These are phyloP conservation scores for Talaromyces stipitatus DNA, from an alignment of 495 filamentous ascomycete genomes.

Conservation along the genomic window DNA sequence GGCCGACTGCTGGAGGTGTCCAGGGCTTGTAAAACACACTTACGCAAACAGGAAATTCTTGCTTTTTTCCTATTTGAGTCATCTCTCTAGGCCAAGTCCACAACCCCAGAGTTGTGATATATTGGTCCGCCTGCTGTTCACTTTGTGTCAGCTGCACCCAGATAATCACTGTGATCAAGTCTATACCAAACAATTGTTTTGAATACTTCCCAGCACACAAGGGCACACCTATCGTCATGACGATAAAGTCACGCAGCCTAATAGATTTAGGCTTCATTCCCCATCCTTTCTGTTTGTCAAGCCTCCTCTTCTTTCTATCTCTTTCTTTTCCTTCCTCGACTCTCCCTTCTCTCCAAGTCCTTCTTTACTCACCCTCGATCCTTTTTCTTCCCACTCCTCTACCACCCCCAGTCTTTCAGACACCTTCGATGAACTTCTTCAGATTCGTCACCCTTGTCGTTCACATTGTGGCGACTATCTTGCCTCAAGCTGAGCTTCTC, in stretches of 20 bases:
- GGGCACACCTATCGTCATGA: neutral
- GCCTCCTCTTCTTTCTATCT: neutral
- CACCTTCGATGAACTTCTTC: neutral
- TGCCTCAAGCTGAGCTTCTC: neutral
- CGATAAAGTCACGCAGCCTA: neutral
- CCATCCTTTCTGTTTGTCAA: neutral
- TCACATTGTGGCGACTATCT: neutral
- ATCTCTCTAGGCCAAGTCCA: neutral
- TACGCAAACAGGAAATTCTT: constrained; percentile 5
- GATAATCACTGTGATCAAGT: too few relatives aligned
- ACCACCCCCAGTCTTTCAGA: neutral
- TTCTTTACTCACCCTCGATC: constrained; percentile 9
- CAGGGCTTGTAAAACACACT: neutral
- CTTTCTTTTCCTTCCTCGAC: constrained; percentile 7
- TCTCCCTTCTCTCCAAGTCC: constrained; percentile 6
- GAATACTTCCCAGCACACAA: neutral
- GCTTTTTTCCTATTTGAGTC: neutral
- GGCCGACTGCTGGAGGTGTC: neutral
- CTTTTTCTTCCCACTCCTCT: constrained; percentile 8
- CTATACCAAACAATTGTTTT: too few relatives aligned
- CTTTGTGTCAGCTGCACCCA: neutral
- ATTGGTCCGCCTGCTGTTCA: neutral
- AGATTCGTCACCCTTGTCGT: neutral
- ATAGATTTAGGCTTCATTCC: neutral
- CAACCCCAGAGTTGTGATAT: neutral